A percentile compares a stretch with the other conserved stretches of the same genome.
These are phyloP conservation scores for Ophiostoma perfectum DNA, from an alignment of 2,329 filamentous ascomycete genomes.

Conservation along the genomic window DNA sequence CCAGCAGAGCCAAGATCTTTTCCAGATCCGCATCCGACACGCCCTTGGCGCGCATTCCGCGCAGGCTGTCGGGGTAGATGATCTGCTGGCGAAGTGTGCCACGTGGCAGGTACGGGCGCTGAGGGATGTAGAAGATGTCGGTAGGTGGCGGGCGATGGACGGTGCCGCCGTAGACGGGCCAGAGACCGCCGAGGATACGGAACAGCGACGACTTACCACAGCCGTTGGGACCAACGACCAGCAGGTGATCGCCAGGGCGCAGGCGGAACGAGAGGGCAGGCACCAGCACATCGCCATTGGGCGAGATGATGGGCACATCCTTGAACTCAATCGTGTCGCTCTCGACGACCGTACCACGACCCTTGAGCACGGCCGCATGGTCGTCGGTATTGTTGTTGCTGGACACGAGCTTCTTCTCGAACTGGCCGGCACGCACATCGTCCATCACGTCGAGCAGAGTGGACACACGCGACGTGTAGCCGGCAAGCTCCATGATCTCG, in stretches of 20 bases:
- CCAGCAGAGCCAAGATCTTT: constrained; percentile 69
- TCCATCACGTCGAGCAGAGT: constrained; percentile 89
- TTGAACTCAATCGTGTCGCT: constrained; percentile 79
- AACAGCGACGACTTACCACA: constrained; percentile 96
- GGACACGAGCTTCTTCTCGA: constrained; percentile 94
- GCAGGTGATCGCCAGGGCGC: constrained; percentile 77
- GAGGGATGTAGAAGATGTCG: constrained; percentile 97
- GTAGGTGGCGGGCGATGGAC: constrained; percentile 87
- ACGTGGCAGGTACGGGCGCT: constrained; percentile 86
- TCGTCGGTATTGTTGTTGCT: constrained; percentile 74
- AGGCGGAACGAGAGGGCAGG: constrained; percentile 82
- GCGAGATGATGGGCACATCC: constrained; percentile 87
- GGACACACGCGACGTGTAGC: constrained; percentile 88
- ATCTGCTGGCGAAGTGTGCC: constrained; percentile 94
- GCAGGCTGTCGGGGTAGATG: constrained; percentile 86
- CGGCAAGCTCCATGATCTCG: constrained; percentile 91
- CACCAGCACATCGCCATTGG: constrained; percentile 90
- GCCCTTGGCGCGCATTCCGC: constrained; percentile 79
- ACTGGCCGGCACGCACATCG: constrained; percentile 82
- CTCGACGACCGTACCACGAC: constrained; percentile 75
- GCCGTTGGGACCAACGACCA: constrained; percentile 94
- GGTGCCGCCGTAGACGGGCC: constrained; percentile 94
- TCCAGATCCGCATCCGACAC: constrained; percentile 77
- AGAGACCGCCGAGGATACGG: constrained; percentile 89
- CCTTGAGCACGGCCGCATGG: constrained; percentile 75